phyloP scores from a whole-genome alignment of 148 eudicot genomes.

The Silene uniflora region DNA sequence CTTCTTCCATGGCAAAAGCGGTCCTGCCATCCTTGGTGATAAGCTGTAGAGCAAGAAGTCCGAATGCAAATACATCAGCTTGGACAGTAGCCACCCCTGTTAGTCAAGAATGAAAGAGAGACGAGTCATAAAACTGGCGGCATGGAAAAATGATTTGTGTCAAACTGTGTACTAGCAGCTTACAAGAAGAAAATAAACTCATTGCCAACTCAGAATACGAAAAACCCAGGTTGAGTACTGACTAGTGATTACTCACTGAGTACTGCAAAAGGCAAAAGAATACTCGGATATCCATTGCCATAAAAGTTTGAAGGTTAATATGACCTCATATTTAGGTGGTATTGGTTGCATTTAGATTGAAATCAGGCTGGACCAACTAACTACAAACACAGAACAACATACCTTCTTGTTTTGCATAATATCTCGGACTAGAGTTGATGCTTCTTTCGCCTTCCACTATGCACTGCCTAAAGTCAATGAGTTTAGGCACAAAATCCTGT shows the following conservation, averaged over 20 bases:
- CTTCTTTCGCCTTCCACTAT: conserved; percentile 27
- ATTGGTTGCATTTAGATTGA: background rate
- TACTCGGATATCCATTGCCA: too few species aligned
- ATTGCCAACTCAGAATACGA: too few species aligned
- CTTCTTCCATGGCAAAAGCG: conserved; percentile 28
- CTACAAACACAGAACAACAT: background rate
- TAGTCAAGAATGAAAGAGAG: background rate
- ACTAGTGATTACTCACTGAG: too few species aligned
- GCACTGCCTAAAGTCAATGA: conserved; percentile 31
- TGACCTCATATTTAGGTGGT: background rate
- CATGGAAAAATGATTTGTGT: background rate
- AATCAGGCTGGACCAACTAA: background rate
- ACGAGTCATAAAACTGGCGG: background rate
- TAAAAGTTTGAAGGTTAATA: background rate
- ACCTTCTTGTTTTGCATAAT: conserved; percentile 28
- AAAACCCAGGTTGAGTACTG: too few species aligned
- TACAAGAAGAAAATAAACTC: too few species aligned
- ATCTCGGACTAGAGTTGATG: conserved; percentile 22
- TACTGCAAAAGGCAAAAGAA: too few species aligned
- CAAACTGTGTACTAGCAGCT: background rate
- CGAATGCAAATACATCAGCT: conserved; percentile 30
- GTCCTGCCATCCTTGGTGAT: conserved; percentile 33
- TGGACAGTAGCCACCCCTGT: conserved; percentile 22
- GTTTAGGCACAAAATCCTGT: conserved; percentile 32
- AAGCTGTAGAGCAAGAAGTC: conserved; percentile 36